Base-by-base conservation (phyloP, 2,329 filamentous ascomycete species). In the Aaosphaeria arxii region DNA sequence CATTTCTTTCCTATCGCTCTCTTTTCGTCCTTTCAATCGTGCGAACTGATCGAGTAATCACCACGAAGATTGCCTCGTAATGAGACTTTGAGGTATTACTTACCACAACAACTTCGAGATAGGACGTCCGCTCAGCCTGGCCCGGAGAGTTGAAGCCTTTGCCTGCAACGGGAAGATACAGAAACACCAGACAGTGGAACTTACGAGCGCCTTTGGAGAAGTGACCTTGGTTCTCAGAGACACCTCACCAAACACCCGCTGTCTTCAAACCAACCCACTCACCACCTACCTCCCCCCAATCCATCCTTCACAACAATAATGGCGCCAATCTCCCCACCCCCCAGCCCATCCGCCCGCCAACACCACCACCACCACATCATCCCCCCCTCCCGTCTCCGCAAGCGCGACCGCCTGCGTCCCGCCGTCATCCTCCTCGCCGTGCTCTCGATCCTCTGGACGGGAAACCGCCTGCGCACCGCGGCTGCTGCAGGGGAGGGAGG, bases 331-430 rank as follows among this genome's bases (percentile, higher is more conserved):
- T n/a, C n/a, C 7, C 9, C 33, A 36, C 7, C 33, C 33, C 33
- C 9, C 33, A 9, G 33, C 33, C 33, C 9, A 9, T 36, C 33
- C 33, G 7, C 4, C 2, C 39, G 11, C 39, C 39, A 24, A 2
- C 39, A 9, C 11, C 39, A 24, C 17, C 39, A 24, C 39, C 39
- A 9, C 11, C 39, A 24, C 17, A 11, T 30, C 17, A n/a, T n/a
- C 39, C 2, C 38, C 24, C 24, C 31, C 42, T 11, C 46, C 42
- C 40, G 31, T 5, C 24, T 46, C 33, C 53, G 53, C 42, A 4
- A 35, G 51, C 13, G 42, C 11, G 29, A 47, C 39, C 7, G 28
- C 30, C 11, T 46, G 48, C 39, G 29, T 42, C 7, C 54, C 33
- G 31, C 46, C 30, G 17, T 50, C 5, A 11, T 51, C n/a, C 29